Conservation (phyloP, 1,139 yeast genomes). For the Pichia sp. region DNA sequence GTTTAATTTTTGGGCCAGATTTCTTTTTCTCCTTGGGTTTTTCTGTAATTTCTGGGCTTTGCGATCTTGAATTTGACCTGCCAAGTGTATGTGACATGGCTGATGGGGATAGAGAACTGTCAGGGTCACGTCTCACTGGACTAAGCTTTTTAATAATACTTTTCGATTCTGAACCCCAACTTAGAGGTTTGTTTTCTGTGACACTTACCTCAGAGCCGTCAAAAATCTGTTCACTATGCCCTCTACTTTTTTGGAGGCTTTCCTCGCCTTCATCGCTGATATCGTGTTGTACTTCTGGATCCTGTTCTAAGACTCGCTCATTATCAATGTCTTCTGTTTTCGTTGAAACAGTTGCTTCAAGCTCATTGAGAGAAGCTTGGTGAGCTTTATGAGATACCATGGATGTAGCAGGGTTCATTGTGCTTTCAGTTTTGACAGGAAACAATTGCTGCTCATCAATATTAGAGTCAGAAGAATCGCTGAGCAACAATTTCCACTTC, state of each 20-base stretch:
- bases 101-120: slow-evolving; percentile 3
- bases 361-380: neutral
- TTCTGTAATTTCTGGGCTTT: slow-evolving; percentile 1
- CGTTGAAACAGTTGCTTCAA: neutral
- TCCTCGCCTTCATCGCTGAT: too few species aligned
- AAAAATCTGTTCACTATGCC: neutral
- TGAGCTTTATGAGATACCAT: neutral
- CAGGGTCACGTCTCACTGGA: slow-evolving; percentile 6
- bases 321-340: neutral
- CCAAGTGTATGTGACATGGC: neutral
- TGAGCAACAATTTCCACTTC: slow-evolving; percentile 10
- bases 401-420: neutral
- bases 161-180: slow-evolving; percentile 2
- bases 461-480: neutral
- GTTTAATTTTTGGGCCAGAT: slow-evolving; percentile 19
- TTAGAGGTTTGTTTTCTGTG: neutral
- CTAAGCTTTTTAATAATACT: slow-evolving; percentile 7
- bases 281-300: neutral
- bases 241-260: too few species aligned
- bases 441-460: neutral
- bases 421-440: slow-evolving; percentile 6
- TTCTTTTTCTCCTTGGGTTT: slow-evolving; percentile 1
- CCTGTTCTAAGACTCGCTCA: neutral
- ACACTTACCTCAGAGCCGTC: neutral
- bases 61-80: slow-evolving; percentile 4